phyloP scores from a whole-genome alignment of 306 rosid species.

The Rosa chinensis region DNA sequence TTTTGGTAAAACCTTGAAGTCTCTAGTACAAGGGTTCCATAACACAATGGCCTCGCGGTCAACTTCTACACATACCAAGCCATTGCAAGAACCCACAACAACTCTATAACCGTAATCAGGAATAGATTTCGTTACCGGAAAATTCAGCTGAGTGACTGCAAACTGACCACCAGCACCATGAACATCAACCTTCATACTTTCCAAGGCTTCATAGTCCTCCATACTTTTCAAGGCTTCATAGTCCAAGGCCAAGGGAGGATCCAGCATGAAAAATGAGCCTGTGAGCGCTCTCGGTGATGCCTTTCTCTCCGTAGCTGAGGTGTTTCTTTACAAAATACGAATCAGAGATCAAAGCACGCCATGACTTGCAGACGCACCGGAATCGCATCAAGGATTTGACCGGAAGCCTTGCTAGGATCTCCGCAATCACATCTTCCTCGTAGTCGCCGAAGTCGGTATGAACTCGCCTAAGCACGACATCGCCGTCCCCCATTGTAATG shows the following conservation, averaged over 20 bases:
- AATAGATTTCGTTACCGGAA: background rate
- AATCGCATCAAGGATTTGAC: background rate
- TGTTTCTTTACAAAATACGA: background rate
- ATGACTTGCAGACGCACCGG: background rate
- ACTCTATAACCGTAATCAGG: background rate
- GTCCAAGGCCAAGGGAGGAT: no score
- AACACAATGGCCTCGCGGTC: background rate
- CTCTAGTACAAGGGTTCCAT: background rate
- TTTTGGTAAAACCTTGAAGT: background rate
- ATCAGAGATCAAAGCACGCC: background rate
- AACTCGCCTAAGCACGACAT: no score
- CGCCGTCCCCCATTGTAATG: no score
- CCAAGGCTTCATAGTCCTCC: background rate
- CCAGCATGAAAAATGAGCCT: background rate
- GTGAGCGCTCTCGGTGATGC: no score
- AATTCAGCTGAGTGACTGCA: background rate
- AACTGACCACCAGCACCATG: background rate
- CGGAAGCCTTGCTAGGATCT: background rate
- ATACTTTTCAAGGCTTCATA: no score
- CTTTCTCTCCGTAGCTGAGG: background rate
- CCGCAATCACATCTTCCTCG: background rate
- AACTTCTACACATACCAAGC: background rate
- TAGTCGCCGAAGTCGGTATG: no score
- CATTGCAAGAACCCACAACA: background rate
- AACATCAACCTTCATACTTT: background rate